Conservation (phyloP, 108 stramenopile species). For the Aurantiochytrium sp. region DNA sequence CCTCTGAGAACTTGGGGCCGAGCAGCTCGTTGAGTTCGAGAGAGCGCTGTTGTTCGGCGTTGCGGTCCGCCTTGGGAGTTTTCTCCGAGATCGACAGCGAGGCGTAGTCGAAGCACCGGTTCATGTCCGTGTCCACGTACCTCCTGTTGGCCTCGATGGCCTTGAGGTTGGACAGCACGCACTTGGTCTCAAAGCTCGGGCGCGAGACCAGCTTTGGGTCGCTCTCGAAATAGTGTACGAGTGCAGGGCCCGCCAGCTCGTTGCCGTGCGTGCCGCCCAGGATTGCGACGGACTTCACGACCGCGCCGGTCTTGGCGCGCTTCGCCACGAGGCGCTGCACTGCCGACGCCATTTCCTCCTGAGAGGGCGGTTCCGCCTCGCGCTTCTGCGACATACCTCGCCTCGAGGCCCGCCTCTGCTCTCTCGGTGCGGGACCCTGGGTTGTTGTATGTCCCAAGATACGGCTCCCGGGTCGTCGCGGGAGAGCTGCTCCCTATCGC, state of each 20-base stretch:
- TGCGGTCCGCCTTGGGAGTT: neutral
- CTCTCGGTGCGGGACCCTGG: too few species aligned
- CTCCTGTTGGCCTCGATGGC: slow-evolving; percentile 69
- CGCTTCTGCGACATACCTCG: too few species aligned
- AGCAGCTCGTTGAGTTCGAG: slow-evolving; percentile 63
- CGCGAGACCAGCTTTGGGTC: neutral
- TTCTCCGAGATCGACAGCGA: neutral
- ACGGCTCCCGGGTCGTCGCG: too few species aligned
- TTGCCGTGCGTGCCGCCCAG: slow-evolving; percentile 84
- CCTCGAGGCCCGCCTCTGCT: too few species aligned
- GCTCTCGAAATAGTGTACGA: slow-evolving; percentile 9
- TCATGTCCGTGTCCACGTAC: slow-evolving; percentile 70
- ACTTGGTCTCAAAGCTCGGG: slow-evolving; percentile 46
- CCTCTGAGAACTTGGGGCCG: slow-evolving; percentile 61
- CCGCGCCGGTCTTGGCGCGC: neutral
- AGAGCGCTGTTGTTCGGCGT: slow-evolving; percentile 63
- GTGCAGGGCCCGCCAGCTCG: slow-evolving; percentile 77
- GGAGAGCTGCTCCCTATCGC: too few species aligned
- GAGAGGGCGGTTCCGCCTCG: too few species aligned
- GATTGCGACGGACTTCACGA: slow-evolving; percentile 55
- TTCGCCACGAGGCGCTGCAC: slow-evolving; percentile 1
- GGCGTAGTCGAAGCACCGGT: slow-evolving; percentile 67
- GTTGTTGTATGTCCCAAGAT: too few species aligned
- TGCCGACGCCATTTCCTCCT: neutral
- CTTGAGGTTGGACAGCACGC: slow-evolving; percentile 68